Conservation (phyloP, 768 basidiomycete genomes). For the Amyloporia xantha region DNA sequence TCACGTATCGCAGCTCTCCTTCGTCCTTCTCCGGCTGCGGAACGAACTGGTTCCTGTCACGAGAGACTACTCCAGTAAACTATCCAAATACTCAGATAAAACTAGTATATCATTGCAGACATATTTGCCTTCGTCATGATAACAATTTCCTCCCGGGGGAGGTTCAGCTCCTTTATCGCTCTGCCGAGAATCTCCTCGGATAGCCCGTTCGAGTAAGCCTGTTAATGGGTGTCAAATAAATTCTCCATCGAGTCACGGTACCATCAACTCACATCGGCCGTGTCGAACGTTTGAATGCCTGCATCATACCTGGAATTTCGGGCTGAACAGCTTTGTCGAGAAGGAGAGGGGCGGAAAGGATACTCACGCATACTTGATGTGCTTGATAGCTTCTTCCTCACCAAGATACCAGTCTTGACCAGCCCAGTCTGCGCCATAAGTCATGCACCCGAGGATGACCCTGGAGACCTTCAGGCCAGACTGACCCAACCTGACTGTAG, state of each 20-base stretch:
- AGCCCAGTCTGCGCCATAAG: constrained; percentile 12
- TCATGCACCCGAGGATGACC: constrained; percentile 27
- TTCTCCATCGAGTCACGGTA: no score
- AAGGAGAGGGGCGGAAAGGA: not conserved
- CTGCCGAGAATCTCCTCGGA: constrained; percentile 37
- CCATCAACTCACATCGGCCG: constrained; percentile 16
- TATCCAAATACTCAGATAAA: not conserved
- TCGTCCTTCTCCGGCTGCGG: constrained; percentile 14
- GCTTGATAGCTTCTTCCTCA: constrained; percentile 28
- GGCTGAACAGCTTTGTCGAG: not conserved
- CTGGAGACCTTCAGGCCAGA: constrained; percentile 35
- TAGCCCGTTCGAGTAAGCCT: constrained; percentile 28
- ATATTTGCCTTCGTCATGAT: constrained; percentile 36
- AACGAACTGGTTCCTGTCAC: not conserved
- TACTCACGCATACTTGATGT: constrained; percentile 33
- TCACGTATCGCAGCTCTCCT: constrained; percentile 21
- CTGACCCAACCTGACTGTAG: constrained; percentile 35
- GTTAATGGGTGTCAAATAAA: no score
- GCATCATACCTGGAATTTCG: constrained; percentile 23
- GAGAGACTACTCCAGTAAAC: constrained; percentile 2
- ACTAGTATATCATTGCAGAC: not conserved
- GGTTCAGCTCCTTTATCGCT: constrained; percentile 33
- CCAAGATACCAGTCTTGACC: constrained; percentile 29
- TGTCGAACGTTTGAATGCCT: constrained; percentile 33
- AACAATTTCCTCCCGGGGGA: constrained; percentile 40